Evolutionary conservation across 768 basidiomycete genomes (phyloP).

Genomic region (Roridomyces roridus): DNA sequence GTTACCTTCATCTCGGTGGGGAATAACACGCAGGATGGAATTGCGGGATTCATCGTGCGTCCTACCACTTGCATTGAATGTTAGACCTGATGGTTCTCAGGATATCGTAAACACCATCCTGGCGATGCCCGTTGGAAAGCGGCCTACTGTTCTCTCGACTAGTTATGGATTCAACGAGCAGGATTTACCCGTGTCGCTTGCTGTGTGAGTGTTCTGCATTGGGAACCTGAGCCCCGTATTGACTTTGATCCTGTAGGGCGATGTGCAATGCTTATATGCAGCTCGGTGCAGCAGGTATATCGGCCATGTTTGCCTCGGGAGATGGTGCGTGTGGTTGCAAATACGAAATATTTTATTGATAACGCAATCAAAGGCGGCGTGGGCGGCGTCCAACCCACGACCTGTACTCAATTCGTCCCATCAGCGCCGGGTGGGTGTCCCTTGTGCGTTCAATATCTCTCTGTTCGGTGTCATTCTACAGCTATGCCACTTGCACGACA

Average conservation of each 20-base stretch:
- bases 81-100: slow-evolving; percentile 32
- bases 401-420: slow-evolving; percentile 41
- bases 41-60: slow-evolving; percentile 16
- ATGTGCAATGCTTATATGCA: slow-evolving; percentile 33
- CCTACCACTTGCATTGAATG: neutral
- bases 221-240: slow-evolving; percentile 41
- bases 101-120: slow-evolving; percentile 38
- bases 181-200: slow-evolving; percentile 37
- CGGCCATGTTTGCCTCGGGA: slow-evolving; percentile 45
- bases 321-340: slow-evolving; percentile 29
- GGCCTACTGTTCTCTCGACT: slow-evolving; percentile 45
- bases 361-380: neutral
- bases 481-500: slow-evolving; percentile 53
- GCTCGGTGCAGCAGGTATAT: too few relatives aligned
- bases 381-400: slow-evolving; percentile 27
- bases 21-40: neutral
- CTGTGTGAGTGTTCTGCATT: slow-evolving; percentile 41
- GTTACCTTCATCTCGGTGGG: slow-evolving; percentile 38
- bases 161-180: slow-evolving; percentile 45
- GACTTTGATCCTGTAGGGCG: slow-evolving; percentile 25
- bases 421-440: slow-evolving; percentile 35
- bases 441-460: slow-evolving; percentile 39
- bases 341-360: slow-evolving; percentile 23
- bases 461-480: slow-evolving; percentile 38
- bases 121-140: slow-evolving; percentile 47